Conservation (phyloP, 768 basidiomycete genomes). For the Termitomyces sp. region DNA sequence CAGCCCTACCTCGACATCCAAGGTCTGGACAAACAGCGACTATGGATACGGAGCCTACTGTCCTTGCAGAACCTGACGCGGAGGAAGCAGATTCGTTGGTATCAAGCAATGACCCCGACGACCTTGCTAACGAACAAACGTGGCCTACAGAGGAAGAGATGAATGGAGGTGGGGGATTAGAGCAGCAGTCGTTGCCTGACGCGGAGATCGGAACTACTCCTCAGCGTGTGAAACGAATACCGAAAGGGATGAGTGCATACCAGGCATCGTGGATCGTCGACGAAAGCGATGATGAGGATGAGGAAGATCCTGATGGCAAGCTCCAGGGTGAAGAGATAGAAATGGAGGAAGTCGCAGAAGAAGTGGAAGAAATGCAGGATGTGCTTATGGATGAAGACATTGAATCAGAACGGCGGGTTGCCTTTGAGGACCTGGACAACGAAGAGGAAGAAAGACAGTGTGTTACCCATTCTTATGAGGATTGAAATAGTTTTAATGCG, state of each 20-base stretch:
- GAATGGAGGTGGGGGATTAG: conserved; percentile 30
- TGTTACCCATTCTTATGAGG: conserved; percentile 20
- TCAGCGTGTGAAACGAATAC: conserved; percentile 72
- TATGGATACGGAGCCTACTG: conserved; percentile 66
- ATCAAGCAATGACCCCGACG: conserved; percentile 84
- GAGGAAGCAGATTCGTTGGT: conserved; percentile 79
- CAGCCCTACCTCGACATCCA: conserved; percentile 38
- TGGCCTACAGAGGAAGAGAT: conserved; percentile 99
- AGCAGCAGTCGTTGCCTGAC: conserved; percentile 47
- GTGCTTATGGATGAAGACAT: conserved; percentile 49
- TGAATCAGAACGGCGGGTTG: conserved; percentile 51
- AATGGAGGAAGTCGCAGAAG: conserved; percentile 40
- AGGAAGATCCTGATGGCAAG: conserved; percentile 36
- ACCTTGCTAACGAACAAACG: conserved; percentile 92
- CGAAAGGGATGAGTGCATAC: conserved; percentile 95
- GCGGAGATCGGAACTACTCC: conserved; percentile 72
- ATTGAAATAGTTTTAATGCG: conserved; percentile 3
- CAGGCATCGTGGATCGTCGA: conserved; percentile 97
- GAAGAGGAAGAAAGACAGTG: conserved; percentile 89
- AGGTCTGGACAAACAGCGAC: conserved; percentile 25
- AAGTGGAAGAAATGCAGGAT: conserved; percentile 61
- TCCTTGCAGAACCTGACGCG: conserved; percentile 59
- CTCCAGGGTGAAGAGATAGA: conserved; percentile 33
- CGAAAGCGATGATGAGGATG: conserved; percentile 62
- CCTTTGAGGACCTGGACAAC: conserved; percentile 71